These are phyloP conservation scores for Xylaria sp. DNA, from an alignment of 2,329 filamentous ascomycete species.

Conservation along the genomic window DNA sequence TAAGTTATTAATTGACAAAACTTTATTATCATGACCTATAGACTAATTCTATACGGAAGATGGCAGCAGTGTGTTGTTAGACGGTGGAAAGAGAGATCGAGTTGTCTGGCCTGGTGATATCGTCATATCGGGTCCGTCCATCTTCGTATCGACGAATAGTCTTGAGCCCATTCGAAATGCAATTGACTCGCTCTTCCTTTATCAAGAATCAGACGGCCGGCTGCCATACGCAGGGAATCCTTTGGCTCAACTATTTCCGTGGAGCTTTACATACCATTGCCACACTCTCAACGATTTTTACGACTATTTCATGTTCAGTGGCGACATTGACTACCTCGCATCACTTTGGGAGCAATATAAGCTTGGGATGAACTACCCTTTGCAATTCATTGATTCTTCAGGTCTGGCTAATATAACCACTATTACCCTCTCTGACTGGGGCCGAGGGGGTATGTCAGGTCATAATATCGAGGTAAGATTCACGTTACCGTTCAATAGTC, in stretches of 20 bases:
- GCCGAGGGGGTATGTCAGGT: conserved; percentile 3
- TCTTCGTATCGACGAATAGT: conserved; percentile 3
- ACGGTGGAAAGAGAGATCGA: conserved; percentile 2
- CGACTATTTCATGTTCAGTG: conserved; percentile 2
- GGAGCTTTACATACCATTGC: conserved; percentile 2
- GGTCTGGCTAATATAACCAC: neutral
- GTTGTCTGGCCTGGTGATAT: conserved; percentile 2
- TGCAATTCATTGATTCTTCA: conserved; percentile 3
- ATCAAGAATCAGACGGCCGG: conserved; percentile 1
- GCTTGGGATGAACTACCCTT: conserved; percentile 3
- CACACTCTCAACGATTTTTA: neutral
- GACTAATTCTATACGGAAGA: neutral
- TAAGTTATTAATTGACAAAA: neutral
- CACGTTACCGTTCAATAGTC: neutral
- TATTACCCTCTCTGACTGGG: neutral
- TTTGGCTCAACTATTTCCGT: neutral
- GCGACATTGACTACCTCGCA: neutral
- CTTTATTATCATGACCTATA: neutral
- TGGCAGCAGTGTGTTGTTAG: conserved; percentile 1
- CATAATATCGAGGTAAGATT: conserved; percentile 1
- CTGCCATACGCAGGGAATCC: neutral
- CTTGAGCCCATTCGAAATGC: conserved; percentile 1
- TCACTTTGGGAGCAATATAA: conserved; percentile 3
- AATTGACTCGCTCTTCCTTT: conserved; percentile 2
- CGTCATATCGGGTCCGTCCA: conserved; percentile 1